phyloP scores from a whole-genome alignment of 2,329 filamentous ascomycete genomes.

The Alternaria triticina region DNA sequence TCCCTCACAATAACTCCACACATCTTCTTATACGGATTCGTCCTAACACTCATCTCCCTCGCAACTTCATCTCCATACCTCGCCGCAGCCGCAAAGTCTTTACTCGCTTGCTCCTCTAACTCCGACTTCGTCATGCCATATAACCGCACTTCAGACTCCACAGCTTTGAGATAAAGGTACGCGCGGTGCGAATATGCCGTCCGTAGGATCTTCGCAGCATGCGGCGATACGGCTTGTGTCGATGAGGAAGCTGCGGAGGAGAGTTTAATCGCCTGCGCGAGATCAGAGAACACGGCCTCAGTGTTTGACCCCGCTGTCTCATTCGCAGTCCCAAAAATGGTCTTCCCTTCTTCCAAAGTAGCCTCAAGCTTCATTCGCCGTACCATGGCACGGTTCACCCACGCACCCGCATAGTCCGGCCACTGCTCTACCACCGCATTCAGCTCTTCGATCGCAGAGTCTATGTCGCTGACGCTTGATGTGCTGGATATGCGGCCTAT shows the following conservation, averaged over 20 bases:
- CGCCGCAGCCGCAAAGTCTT: slow-evolving; percentile 62
- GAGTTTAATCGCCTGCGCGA: slow-evolving; percentile 62
- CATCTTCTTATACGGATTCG: slow-evolving; percentile 68
- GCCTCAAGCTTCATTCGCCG: slow-evolving; percentile 61
- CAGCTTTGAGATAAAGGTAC: slow-evolving; percentile 50
- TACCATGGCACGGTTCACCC: slow-evolving; percentile 77
- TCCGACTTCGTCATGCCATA: slow-evolving; percentile 45
- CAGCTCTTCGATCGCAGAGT: slow-evolving; percentile 50
- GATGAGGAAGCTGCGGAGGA: slow-evolving; percentile 50
- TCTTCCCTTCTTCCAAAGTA: slow-evolving; percentile 5
- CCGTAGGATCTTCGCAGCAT: slow-evolving; percentile 69
- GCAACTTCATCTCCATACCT: slow-evolving; percentile 64
- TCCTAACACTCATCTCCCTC: slow-evolving; percentile 63
- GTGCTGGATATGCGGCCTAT: slow-evolving; percentile 34
- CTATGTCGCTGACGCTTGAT: slow-evolving; percentile 18
- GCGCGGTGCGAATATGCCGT: slow-evolving; percentile 75
- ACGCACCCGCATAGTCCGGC: slow-evolving; percentile 73
- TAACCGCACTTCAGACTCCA: slow-evolving; percentile 44
- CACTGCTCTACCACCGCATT: slow-evolving; percentile 62
- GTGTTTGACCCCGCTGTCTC: slow-evolving; percentile 4
- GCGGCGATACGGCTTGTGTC: slow-evolving; percentile 62
- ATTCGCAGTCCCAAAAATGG: slow-evolving; percentile 24
- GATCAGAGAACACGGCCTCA: slow-evolving; percentile 41
- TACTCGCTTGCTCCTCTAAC: slow-evolving; percentile 63
- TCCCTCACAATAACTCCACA: slow-evolving; percentile 68